Base-by-base conservation (phyloP, 352 stramenopile genomes). In the Stephanocyclus meneghinianus region DNA sequence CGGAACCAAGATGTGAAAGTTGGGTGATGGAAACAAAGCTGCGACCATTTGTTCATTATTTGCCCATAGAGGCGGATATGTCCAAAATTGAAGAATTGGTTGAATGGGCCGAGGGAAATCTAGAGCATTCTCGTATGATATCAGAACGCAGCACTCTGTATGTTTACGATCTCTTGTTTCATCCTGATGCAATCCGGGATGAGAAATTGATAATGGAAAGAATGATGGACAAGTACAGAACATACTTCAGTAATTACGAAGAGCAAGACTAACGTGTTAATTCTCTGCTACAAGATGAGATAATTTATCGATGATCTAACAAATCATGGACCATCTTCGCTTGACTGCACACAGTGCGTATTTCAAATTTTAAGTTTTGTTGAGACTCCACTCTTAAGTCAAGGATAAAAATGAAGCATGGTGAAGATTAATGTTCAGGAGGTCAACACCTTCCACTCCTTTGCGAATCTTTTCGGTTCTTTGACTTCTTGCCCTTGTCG, bases 121-220 rank as follows among this genome's bases (percentile, higher is more conserved):
- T 90, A 45, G 64, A 85, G 11, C 60, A 84, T 32, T 84, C 83
- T 40, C 73, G 65, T 56, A 30, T 29, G 32, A 90, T 92, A 48
- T 78, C 87, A 29, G 77, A 90, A 63, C 76, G 80, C 64, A 81
- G 61, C 32, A 88, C 87, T 10, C 44, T 89, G n/a, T 93, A 86
- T 80, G 89, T 92, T 62, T 72, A 92, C 69, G 87, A 93, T 74
- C 51, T 92, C 16, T 47, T 91, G 6, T 90, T 90, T 74, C 74
- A 93, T 70, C 66, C 57, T 18, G 79, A 88, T 74, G 80, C 88
- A 2, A 69, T 76, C 1, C 66, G 79, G 67, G 88, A 91, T 48
- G 80, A 90, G 9, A 35, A 11, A 32, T 32, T 65, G 15, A 65
- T 65, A 21, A 51, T 51, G 57, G 57, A 65, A n/a, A 65, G 15